Base-by-base conservation (phyloP, 108 stramenopile genomes). In the Nitzschia sp. region DNA sequence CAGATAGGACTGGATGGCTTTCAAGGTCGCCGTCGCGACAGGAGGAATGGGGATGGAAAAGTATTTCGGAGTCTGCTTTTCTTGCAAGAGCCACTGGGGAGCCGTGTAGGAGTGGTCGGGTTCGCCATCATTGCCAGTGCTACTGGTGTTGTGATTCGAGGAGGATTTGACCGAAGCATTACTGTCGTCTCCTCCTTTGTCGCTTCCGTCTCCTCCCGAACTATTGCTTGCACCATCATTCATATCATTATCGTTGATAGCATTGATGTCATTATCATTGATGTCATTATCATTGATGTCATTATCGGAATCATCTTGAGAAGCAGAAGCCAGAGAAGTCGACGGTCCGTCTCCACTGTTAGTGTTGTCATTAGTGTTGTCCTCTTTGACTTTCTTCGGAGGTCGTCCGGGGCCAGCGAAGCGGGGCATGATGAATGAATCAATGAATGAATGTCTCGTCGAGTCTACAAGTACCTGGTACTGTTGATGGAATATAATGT, bases 21-120 rank as follows among this genome's bases (percentile, higher is more conserved):
- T 30, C 5, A 38, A 46, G 0, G 55, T 64, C 19, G 46, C 31
- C 0, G 45, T 28, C 3, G 62, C 17, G 13, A 69, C 75, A 23
- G 60, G 41, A 13, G 68, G 68, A 34, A 76, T 50, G 1, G 75
- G 68, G 45, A 76, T 41, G 3, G 75, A 76, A 65, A 76, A 76
- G 53, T 38, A 68, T 35, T 57, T 53, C 32, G 68, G 30, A 0
- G 66, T 53, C 54, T 65, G 65, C 45, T 75, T 75, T 21, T 75
- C 73, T 61, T 61, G 60, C 35, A 68, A 30, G 22, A 75, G 45
- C 73, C 73, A 75, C 35, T 67, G 66, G 11, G 73, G 73, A 30
- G 65, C 41, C 2, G 27, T 58, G 41, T 75, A 75, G 4, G 66
- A 75, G 25, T 45, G 58, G 27, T 72, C 29, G 13, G 53, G 62